Evolutionary conservation across 2,329 filamentous ascomycete species (phyloP).

Genomic region (Epichloe baconii): DNA sequence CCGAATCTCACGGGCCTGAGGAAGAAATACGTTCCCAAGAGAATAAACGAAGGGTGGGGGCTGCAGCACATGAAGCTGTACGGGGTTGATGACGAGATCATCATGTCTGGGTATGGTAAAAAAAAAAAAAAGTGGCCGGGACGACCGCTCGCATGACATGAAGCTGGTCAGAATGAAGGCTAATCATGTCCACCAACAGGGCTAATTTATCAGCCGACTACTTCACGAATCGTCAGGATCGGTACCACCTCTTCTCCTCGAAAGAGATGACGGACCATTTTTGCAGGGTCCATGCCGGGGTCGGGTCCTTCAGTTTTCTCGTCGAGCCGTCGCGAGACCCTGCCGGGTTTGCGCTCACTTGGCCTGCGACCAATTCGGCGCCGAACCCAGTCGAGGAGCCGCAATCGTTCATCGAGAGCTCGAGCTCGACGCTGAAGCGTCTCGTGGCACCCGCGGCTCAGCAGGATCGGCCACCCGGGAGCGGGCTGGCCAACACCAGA

Average conservation of each 20-base stretch:
- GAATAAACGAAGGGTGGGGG: constrained; percentile 97
- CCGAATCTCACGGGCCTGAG: constrained; percentile 81
- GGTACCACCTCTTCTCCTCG: constrained; percentile 84
- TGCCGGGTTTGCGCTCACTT: constrained; percentile 49
- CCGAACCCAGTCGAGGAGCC: constrained; percentile 63
- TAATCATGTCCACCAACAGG: constrained; percentile 14
- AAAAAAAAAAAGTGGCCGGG: not conserved
- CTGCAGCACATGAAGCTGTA: constrained; percentile 99
- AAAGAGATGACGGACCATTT: constrained; percentile 74
- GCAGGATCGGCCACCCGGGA: constrained; percentile 5
- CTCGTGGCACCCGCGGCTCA: constrained; percentile 39
- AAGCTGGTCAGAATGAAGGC: not conserved
- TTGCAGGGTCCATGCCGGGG: constrained; percentile 58
- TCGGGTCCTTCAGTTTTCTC: constrained; percentile 70
- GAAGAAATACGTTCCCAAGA: constrained; percentile 71
- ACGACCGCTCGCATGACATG: no score
- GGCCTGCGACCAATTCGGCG: constrained; percentile 63
- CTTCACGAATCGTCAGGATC: constrained; percentile 89
- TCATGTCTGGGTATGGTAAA: constrained; percentile 62
- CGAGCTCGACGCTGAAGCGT: constrained; percentile 52
- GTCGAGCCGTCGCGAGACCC: constrained; percentile 48
- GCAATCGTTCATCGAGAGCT: constrained; percentile 52
- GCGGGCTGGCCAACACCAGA: constrained; percentile 42
- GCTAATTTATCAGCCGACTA: constrained; percentile 90
- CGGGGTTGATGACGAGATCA: constrained; percentile 87